A percentile compares a stretch with the other conserved stretches of the same genome.
phyloP scores from a whole-genome alignment of 1,284 basidiomycete genomes.

The Apiotrichum mycotoxinovorans region DNA sequence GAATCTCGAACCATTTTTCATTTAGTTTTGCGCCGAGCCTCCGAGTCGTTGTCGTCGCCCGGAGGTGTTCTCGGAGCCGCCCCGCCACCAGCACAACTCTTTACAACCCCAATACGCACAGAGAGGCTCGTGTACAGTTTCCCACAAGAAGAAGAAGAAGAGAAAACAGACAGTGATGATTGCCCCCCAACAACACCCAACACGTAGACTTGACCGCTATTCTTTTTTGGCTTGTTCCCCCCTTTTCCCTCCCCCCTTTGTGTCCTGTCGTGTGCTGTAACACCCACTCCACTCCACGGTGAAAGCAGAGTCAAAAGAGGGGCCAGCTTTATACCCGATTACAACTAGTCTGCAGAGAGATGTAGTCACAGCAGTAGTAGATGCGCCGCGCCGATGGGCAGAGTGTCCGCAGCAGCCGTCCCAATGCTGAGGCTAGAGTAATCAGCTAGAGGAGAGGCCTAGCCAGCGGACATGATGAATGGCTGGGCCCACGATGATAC shows the following conservation, averaged over 20 bases:
- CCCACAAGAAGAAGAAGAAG: slow-evolving; percentile 8
- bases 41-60: background rate
- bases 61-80: background rate
- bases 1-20: background rate
- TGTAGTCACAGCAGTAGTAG: slow-evolving; percentile 6
- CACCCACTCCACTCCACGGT: too few species aligned
- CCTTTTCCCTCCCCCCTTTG: background rate
- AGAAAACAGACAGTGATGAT: slow-evolving; percentile 10
- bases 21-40: slow-evolving; percentile 1
- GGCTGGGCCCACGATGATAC: too few species aligned
- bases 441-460: too few species aligned
- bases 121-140: slow-evolving; percentile 4
- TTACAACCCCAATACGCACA: background rate
- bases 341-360: slow-evolving; percentile 7
- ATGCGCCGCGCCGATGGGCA: background rate
- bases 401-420: background rate
- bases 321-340: slow-evolving; percentile 2
- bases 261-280: background rate
- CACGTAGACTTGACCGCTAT: background rate
- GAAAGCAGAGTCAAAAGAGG: background rate
- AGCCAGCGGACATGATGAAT: too few species aligned
- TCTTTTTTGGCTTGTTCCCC: background rate
- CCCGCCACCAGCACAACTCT: background rate
- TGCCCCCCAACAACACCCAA: background rate
- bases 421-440: too few species aligned